Evolutionary conservation across 768 basidiomycete genomes (phyloP).

Genomic region (Gelatoporia subvermispora): DNA sequence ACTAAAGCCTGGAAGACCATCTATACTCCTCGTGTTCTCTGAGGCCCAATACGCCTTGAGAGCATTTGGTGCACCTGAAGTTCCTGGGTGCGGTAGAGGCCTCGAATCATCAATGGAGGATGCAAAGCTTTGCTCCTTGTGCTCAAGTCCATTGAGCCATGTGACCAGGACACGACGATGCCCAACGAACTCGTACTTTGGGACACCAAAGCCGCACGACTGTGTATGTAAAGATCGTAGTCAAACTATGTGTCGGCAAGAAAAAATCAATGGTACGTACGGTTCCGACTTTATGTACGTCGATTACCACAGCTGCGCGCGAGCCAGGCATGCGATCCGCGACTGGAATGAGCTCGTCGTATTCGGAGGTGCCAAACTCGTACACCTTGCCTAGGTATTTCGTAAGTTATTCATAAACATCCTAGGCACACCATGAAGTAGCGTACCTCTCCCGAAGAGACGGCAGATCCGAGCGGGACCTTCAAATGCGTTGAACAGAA

Average conservation of each 20-base stretch:
- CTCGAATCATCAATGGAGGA: not conserved
- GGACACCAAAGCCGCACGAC: conserved; percentile 67
- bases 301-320: conserved; percentile 50
- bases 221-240: conserved; percentile 27
- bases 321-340: conserved; percentile 49
- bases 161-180: conserved; percentile 51
- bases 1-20: conserved; percentile 49
- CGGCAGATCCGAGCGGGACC: conserved; percentile 56
- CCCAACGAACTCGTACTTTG: conserved; percentile 51
- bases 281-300: conserved; percentile 54
- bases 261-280: conserved; percentile 24
- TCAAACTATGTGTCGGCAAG: not conserved
- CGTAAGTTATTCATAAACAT: too few relatives aligned
- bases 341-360: conserved; percentile 44
- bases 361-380: conserved; percentile 62
- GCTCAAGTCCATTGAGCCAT: conserved; percentile 41
- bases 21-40: conserved; percentile 47
- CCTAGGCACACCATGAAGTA: not conserved
- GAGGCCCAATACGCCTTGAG: conserved; percentile 52
- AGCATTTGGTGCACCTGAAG: conserved; percentile 30
- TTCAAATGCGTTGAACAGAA: conserved; percentile 58
- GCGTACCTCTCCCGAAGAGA: conserved; percentile 52
- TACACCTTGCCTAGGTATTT: conserved; percentile 46
- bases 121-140: conserved; percentile 29
- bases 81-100: conserved; percentile 2